Percentiles rank a stretch among this genome's conserved stretches.
phyloP scores from a whole-genome alignment of 106 monocot genomes.

The Dioscorea dumetorum region DNA sequence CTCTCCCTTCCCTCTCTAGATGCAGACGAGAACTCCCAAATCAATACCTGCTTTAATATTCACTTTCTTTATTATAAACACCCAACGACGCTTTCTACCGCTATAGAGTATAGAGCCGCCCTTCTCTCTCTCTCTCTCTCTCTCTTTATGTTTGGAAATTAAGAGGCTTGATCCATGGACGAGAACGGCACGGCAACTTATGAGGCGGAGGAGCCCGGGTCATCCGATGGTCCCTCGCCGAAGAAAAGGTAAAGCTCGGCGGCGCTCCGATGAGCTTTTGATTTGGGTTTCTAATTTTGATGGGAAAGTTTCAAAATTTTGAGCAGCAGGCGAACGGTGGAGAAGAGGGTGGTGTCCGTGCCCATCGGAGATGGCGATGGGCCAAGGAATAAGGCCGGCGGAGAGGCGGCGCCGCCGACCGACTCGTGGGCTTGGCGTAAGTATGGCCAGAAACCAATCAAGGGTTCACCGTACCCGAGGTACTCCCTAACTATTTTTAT shows the following conservation, averaged over 20 bases:
- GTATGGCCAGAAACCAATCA: conserved; percentile 89
- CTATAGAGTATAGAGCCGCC: not conserved
- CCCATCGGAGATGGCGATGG: conserved; percentile 50
- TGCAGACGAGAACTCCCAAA: not conserved
- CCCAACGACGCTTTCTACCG: not conserved
- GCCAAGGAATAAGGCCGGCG: conserved; percentile 33
- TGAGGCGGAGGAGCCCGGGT: too few relatives aligned
- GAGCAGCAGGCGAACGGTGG: conserved; percentile 40
- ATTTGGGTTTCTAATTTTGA: not conserved
- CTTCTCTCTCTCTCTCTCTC: not conserved
- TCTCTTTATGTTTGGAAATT: not conserved
- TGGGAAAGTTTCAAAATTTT: not conserved
- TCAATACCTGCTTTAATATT: not conserved
- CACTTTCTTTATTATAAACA: not conserved
- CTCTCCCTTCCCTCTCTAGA: not conserved
- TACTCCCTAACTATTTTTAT: not conserved
- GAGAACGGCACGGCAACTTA: not conserved
- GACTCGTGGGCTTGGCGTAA: conserved; percentile 79
- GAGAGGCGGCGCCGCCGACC: conserved; percentile 50
- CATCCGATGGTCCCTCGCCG: not conserved
- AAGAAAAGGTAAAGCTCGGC: conserved; percentile 5
- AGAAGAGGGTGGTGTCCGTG: conserved; percentile 63
- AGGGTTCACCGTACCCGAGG: conserved; percentile 79
- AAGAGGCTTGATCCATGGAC: conserved; percentile 5
- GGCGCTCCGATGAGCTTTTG: not conserved